These are phyloP conservation scores for Trichoderma sp. DNA, from an alignment of 2,329 filamentous ascomycete genomes.

Conservation along the genomic window DNA sequence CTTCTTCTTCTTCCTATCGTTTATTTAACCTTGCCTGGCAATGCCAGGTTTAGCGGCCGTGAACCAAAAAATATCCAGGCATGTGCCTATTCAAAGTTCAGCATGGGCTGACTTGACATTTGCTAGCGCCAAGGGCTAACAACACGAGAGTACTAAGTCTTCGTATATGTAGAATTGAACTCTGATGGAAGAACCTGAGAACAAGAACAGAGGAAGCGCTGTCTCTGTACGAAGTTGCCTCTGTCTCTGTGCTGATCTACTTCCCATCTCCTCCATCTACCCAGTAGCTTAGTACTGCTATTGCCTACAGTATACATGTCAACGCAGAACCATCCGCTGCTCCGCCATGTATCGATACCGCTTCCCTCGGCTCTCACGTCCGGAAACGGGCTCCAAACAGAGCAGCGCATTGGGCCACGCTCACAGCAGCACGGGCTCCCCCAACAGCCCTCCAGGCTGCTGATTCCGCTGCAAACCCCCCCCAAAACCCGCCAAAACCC, in stretches of 20 bases:
- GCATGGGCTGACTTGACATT: neutral
- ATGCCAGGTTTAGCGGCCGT: neutral
- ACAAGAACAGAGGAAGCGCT: neutral
- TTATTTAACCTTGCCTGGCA: too few relatives aligned
- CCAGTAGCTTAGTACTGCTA: too few relatives aligned
- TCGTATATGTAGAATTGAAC: neutral
- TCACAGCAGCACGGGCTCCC: neutral
- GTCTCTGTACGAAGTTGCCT: too few relatives aligned
- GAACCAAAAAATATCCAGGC: neutral
- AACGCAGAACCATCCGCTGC: neutral
- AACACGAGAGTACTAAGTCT: neutral
- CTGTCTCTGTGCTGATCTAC: too few relatives aligned
- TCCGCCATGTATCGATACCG: neutral
- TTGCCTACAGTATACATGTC: too few relatives aligned
- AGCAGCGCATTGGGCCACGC: constrained; percentile 7
- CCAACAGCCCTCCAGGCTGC: constrained; percentile 13
- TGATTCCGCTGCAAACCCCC: constrained; percentile 11
- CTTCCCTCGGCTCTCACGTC: constrained; percentile 5
- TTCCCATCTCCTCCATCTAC: too few relatives aligned
- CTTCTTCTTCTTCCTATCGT: too few relatives aligned
- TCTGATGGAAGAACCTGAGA: neutral
- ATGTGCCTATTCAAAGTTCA: neutral
- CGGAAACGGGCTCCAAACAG: constrained; percentile 10
- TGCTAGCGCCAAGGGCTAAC: neutral
- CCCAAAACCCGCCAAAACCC: neutral